phyloP scores from a whole-genome alignment of 176 grass and related monocot species.

The Eremochloa ophiuroides region DNA sequence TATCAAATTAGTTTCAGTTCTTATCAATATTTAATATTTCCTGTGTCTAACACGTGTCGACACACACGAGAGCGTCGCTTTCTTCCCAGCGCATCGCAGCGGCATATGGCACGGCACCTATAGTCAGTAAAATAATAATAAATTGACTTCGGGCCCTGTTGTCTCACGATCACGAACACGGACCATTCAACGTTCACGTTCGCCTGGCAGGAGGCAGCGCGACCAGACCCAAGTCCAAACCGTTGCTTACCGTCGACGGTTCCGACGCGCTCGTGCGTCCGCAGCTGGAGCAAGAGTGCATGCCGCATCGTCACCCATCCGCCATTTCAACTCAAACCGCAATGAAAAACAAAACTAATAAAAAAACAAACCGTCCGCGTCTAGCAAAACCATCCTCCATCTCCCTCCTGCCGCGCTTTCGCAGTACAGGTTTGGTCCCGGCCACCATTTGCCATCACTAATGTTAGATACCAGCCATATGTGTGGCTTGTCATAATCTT shows the following conservation, averaged over 20 bases:
- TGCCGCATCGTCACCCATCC: background rate
- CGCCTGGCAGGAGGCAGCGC: background rate
- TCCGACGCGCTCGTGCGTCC: background rate
- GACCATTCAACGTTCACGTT: background rate
- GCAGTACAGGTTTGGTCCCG: too few species aligned
- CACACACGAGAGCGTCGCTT: background rate
- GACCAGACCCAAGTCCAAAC: background rate
- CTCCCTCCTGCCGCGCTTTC: too few species aligned
- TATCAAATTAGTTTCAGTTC: too few species aligned
- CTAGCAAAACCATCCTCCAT: too few species aligned
- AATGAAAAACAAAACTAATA: background rate
- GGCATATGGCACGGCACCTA: background rate
- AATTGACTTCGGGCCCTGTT: background rate
- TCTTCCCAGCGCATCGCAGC: background rate
- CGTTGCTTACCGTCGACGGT: background rate
- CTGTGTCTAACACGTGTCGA: background rate
- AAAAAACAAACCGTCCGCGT: background rate
- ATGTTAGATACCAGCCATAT: too few species aligned
- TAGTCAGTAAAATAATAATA: background rate
- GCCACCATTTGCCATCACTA: too few species aligned
- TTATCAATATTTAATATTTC: too few species aligned
- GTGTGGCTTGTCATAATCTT: too few species aligned
- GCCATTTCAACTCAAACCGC: background rate
- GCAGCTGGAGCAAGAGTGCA: too few species aligned
- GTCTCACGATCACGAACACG: background rate